phyloP scores from a whole-genome alignment of 805 yeast species.

The Wickerhamomyces chaumierensis region DNA sequence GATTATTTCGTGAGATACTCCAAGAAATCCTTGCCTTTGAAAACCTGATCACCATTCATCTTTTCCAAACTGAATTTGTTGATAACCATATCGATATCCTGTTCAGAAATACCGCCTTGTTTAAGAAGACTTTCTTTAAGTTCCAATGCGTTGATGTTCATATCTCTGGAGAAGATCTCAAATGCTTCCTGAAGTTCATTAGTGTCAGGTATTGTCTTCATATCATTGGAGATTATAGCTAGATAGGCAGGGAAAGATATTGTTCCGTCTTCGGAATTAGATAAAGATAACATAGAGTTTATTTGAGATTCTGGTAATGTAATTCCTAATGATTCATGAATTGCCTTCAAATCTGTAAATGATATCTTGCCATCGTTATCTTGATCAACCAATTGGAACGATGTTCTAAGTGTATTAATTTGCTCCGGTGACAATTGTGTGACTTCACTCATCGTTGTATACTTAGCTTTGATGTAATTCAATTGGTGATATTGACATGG shows the following conservation, averaged over 20 bases:
- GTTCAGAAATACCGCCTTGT: slow-evolving; percentile 26
- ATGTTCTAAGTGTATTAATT: slow-evolving; percentile 54
- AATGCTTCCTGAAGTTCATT: slow-evolving; percentile 50
- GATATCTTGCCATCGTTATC: slow-evolving; percentile 66
- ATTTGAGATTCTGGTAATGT: slow-evolving; percentile 30
- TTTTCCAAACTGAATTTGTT: slow-evolving; percentile 42
- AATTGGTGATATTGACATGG: too few relatives aligned
- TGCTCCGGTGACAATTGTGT: slow-evolving; percentile 47
- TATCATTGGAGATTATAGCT: slow-evolving; percentile 45
- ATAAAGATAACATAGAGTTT: slow-evolving; percentile 29
- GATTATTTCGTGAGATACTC: slow-evolving; percentile 19
- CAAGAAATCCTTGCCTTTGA: slow-evolving; percentile 54
- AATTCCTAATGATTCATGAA: slow-evolving; percentile 43
- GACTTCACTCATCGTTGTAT: slow-evolving; percentile 7
- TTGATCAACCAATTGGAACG: slow-evolving; percentile 72
- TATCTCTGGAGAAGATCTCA: slow-evolving; percentile 33
- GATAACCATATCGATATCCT: slow-evolving; percentile 36
- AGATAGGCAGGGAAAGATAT: slow-evolving; percentile 51
- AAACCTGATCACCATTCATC: slow-evolving; percentile 45
- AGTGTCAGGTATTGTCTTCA: slow-evolving; percentile 39
- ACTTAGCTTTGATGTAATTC: too few relatives aligned
- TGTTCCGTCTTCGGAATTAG: slow-evolving; percentile 21
- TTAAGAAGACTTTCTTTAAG: slow-evolving; percentile 38
- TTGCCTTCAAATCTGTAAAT: slow-evolving; percentile 39
- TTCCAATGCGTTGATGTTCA: slow-evolving; percentile 35